Conservation (phyloP, 2,329 filamentous ascomycete genomes). For the Pseudomassariella vexata region DNA sequence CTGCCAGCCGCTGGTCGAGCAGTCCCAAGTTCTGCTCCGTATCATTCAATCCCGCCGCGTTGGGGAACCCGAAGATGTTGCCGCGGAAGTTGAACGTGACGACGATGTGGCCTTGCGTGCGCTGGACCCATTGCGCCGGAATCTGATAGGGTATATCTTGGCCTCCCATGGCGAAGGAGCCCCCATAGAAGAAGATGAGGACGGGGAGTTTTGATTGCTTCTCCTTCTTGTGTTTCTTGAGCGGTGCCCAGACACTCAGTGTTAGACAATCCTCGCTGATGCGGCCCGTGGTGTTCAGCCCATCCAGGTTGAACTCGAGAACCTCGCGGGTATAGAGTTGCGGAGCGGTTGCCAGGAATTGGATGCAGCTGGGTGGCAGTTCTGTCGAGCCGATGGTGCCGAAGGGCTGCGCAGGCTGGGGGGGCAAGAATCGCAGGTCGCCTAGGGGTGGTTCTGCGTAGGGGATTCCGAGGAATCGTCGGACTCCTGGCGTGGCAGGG, state of each 20-base stretch:
- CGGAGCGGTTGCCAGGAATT: constrained; percentile 19
- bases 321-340: constrained; percentile 13
- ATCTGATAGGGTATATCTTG: constrained; percentile 15
- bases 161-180: constrained; percentile 6
- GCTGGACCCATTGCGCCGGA: constrained; percentile 18
- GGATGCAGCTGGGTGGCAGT: constrained; percentile 24
- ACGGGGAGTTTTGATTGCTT: constrained; percentile 8
- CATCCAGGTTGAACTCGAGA: constrained; percentile 3
- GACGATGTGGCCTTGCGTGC: constrained; percentile 22
- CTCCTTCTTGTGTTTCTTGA: background rate
- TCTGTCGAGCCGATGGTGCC: constrained; percentile 15
- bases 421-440: background rate
- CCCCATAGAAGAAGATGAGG: constrained; percentile 9
- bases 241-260: constrained; percentile 9
- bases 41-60: constrained; percentile 18
- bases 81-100: constrained; percentile 29
- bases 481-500: background rate
- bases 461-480: background rate
- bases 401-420: constrained; percentile 12
- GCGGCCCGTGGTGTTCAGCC: constrained; percentile 6
- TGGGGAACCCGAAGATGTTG: constrained; percentile 31
- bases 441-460: background rate
- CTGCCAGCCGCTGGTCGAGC: constrained; percentile 26
- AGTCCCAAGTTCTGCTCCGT: constrained; percentile 23
- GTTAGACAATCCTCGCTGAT: constrained; percentile 13